A percentile compares a stretch with the other conserved stretches of the same genome.
Evolutionary conservation across 345 rosid genomes (phyloP).

Genomic region (Camelina neglecta): DNA sequence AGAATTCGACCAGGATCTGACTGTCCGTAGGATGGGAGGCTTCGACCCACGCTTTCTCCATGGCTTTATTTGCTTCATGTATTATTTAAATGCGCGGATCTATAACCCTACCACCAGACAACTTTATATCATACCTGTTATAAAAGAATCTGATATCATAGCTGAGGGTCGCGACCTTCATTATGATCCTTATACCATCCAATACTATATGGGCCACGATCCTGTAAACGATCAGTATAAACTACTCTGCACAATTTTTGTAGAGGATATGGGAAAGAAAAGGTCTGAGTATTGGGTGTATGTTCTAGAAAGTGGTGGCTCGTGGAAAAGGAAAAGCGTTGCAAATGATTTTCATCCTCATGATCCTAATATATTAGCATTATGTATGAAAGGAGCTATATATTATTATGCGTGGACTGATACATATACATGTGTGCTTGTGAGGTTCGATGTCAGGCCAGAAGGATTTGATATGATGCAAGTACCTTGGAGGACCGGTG

Average conservation of each 20-base stretch:
- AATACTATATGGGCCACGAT: neutral
- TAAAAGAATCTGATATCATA: neutral
- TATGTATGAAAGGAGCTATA: neutral
- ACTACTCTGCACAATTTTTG: neutral
- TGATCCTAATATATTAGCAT: neutral
- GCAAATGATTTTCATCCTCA: neutral
- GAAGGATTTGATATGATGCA: neutral
- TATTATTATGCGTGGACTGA: neutral
- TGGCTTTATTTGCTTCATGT: neutral
- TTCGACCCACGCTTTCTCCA: neutral
- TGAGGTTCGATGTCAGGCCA: neutral
- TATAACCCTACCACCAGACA: neutral
- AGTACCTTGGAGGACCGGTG: constrained; percentile 2
- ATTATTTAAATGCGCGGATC: neutral
- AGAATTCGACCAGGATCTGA: neutral
- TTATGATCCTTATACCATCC: neutral
- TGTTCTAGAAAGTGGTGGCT: neutral
- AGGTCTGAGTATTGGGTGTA: neutral
- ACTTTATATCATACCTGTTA: neutral
- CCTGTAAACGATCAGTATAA: neutral
- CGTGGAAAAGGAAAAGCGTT: neutral
- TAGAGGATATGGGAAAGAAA: neutral
- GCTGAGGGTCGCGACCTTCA: too few species aligned
- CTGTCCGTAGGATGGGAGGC: neutral
- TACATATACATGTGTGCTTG: neutral